phyloP scores from a whole-genome alignment of 495 filamentous ascomycete genomes.

The Gamarada debralockiae region DNA sequence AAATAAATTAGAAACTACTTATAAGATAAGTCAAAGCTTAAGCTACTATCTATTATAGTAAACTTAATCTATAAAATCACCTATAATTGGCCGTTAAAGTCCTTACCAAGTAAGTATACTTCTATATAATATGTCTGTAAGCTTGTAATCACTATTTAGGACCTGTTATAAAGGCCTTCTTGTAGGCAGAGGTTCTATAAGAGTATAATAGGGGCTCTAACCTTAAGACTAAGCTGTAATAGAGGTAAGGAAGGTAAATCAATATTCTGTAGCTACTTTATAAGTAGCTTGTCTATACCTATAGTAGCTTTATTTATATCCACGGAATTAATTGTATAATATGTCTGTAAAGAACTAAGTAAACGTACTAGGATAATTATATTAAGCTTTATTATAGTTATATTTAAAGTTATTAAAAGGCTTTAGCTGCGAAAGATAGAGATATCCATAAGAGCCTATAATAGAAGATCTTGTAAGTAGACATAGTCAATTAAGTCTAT shows the following conservation, averaged over 20 bases:
- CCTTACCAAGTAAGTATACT: neutral
- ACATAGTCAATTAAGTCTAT: conserved; percentile 2
- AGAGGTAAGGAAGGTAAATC: neutral
- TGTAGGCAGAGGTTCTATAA: conserved; percentile 1
- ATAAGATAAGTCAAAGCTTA: neutral
- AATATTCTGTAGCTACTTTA: conserved; percentile 5
- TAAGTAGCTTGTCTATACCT: neutral
- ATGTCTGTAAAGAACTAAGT: neutral
- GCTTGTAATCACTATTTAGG: conserved; percentile 1
- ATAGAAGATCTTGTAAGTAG: neutral
- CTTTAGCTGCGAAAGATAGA: neutral
- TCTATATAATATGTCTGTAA: neutral
- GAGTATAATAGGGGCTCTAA: neutral
- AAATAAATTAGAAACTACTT: neutral
- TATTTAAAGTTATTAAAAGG: conserved; percentile 1
- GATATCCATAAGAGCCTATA: neutral
- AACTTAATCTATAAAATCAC: conserved; percentile 4
- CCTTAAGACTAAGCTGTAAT: neutral
- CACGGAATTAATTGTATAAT: neutral
- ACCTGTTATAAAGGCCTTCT: conserved; percentile 7
- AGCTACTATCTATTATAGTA: neutral
- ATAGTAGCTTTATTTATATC: neutral
- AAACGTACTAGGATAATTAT: neutral
- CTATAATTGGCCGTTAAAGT: conserved; percentile 5
- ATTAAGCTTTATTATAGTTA: neutral